Evolutionary conservation across 1,284 basidiomycete species (phyloP), one percentile per base, ranked within the genome.

Genomic region (Trichosporon sp.): DNA sequence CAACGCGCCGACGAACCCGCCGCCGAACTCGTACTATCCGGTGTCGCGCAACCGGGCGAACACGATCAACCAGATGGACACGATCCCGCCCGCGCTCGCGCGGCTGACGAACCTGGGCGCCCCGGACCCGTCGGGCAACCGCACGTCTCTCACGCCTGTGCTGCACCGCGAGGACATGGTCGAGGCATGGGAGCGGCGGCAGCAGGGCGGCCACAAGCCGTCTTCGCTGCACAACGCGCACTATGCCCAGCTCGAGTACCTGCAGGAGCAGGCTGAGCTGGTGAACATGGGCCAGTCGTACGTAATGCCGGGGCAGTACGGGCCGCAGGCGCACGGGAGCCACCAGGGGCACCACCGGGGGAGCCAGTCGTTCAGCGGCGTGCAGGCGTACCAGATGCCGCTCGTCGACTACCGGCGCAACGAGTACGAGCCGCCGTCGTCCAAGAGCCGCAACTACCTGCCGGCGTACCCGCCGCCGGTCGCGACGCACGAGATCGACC

Each of bases 261-360:
- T 97, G 68, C 92, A 95, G 76, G 93, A 96, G 80, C 94, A 96
- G 79, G 94, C 92, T 1, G 93, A 95, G 82, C 85, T 93, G 71
- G 91, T 89, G 3, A 88, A 89, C 18, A 78, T 80, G 74, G 70
- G 70, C 1, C 66, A 71, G 62, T 70, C 74, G 38, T 81, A 78
- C 75, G 75, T 81, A 75, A 73, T 80, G 72, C 75, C 78, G n/a
- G 78, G 80, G 31, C 76, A 76, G 35, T 81, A 80, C 65, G 62
- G 51, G 18, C 67, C 65, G 47, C 70, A 29, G 65, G 29, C 38
- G 35, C 13, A 56, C 21, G 18, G 15, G 18, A 56, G 56, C 1
- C n/a, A 38, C 23, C 66, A 64, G 21, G 65, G 63, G 25, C 75
- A 70, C 35, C 76, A 76, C 67, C 73, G 78, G 44, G 56, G 69